These are phyloP conservation scores for Xerocomus amazonicus DNA, from an alignment of 1,284 basidiomycete genomes.

Conservation along the genomic window DNA sequence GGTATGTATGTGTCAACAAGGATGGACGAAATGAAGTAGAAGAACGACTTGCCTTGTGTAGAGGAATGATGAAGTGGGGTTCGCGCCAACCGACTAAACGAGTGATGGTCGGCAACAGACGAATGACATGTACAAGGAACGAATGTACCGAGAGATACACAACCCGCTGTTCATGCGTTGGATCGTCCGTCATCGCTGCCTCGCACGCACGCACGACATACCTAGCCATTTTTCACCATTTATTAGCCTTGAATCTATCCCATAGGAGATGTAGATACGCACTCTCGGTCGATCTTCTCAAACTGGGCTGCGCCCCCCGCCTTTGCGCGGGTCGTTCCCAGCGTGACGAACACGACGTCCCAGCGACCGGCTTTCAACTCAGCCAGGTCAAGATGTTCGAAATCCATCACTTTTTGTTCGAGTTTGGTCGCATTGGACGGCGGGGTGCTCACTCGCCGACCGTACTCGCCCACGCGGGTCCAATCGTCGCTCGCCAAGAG, in stretches of 20 bases:
- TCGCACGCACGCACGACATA: slow-evolving; percentile 71
- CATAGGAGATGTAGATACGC: slow-evolving; percentile 18
- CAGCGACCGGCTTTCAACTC: slow-evolving; percentile 53
- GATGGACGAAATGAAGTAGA: neutral
- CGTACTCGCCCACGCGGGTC: slow-evolving; percentile 61
- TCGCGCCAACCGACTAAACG: slow-evolving; percentile 44
- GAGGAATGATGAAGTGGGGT: slow-evolving; percentile 47
- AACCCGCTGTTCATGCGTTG: slow-evolving; percentile 48
- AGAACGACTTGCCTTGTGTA: slow-evolving; percentile 42
- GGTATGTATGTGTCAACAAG: neutral
- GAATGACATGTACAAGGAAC: no score
- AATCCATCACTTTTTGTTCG: slow-evolving; percentile 61
- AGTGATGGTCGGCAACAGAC: neutral
- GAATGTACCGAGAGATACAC: slow-evolving; percentile 65
- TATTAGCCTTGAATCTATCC: neutral
- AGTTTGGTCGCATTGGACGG: slow-evolving; percentile 36
- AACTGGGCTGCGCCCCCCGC: slow-evolving; percentile 66
- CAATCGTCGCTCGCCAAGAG: slow-evolving; percentile 53
- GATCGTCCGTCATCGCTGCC: slow-evolving; percentile 51
- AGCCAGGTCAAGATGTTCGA: slow-evolving; percentile 55
- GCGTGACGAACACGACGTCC: slow-evolving; percentile 61
- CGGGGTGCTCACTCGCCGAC: slow-evolving; percentile 51
- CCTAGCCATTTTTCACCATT: slow-evolving; percentile 31
- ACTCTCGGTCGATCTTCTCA: slow-evolving; percentile 75
- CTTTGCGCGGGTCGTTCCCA: slow-evolving; percentile 59